A percentile compares a stretch with the other conserved stretches of the same genome.
Conservation (phyloP, 2,329 filamentous ascomycete genomes). For the Aspergillus sp. region DNA sequence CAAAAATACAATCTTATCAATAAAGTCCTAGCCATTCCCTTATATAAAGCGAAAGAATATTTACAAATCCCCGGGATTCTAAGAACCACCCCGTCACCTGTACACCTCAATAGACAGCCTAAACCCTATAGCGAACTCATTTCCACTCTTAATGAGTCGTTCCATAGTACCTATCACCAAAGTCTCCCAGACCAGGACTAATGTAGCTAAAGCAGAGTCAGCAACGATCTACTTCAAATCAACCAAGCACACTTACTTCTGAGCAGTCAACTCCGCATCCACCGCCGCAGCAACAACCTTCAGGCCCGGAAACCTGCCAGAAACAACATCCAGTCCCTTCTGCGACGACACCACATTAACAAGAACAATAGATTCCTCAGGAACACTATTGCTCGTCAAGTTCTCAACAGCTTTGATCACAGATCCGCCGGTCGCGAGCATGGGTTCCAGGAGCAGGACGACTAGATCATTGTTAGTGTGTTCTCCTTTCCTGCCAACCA, state of each 20-base stretch:
- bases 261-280: slow-evolving; percentile 17
- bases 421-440: slow-evolving; percentile 25
- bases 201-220: slow-evolving; percentile 31
- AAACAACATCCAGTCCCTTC: slow-evolving; percentile 25
- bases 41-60: background rate
- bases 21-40: too few species aligned
- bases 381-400: slow-evolving; percentile 14
- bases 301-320: slow-evolving; percentile 23
- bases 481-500: background rate
- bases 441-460: slow-evolving; percentile 22
- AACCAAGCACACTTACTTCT: slow-evolving; percentile 14
- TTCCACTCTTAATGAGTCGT: slow-evolving; percentile 4
- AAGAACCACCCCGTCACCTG: too few species aligned
- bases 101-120: background rate
- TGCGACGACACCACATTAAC: slow-evolving; percentile 32
- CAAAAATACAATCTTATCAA: too few species aligned
- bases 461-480: slow-evolving; percentile 10
- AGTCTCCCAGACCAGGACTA: slow-evolving; percentile 40
- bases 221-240: background rate
- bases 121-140: background rate
- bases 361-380: slow-evolving; percentile 32
- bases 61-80: background rate
- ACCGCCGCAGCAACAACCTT: slow-evolving; percentile 26
- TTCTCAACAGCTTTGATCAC: slow-evolving; percentile 18
- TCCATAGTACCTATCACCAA: slow-evolving; percentile 39